Evolutionary conservation across 495 filamentous ascomycete species (phyloP).

Genomic region (Ramalina peruviana): DNA sequence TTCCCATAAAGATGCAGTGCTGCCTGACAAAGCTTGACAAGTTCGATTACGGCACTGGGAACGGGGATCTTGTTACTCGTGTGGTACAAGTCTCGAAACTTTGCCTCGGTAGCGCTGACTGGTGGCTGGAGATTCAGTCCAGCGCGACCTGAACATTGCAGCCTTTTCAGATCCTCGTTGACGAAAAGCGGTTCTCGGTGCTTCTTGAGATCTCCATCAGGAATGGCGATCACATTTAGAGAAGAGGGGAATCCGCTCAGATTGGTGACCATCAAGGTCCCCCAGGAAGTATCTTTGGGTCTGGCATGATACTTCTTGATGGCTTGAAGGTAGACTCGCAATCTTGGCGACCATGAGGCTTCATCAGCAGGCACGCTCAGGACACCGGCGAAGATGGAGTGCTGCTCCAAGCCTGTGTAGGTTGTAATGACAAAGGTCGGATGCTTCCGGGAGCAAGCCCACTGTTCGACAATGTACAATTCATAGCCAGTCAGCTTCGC

Average conservation of each 20-base stretch:
- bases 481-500: conserved; percentile 69
- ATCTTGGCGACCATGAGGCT: conserved; percentile 58
- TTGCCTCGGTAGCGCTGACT: conserved; percentile 66
- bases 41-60: conserved; percentile 63
- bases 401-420: conserved; percentile 76
- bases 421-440: conserved; percentile 88
- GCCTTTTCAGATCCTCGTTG: conserved; percentile 83
- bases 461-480: conserved; percentile 92
- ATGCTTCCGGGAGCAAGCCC: conserved; percentile 82
- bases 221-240: conserved; percentile 76
- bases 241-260: conserved; percentile 79
- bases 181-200: conserved; percentile 82
- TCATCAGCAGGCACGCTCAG: conserved; percentile 75
- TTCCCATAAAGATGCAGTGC: conserved; percentile 82
- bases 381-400: conserved; percentile 65
- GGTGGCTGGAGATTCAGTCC: conserved; percentile 68
- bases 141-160: conserved; percentile 83
- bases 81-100: conserved; percentile 82
- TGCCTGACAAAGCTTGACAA: conserved; percentile 86
- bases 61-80: conserved; percentile 69
- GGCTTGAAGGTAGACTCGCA: conserved; percentile 76
- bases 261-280: conserved; percentile 87
- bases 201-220: conserved; percentile 69
- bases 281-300: conserved; percentile 64
- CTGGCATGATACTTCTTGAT: conserved; percentile 73